These are phyloP conservation scores for Myochromella boudieri DNA, from an alignment of 768 basidiomycete species.

Conservation along the genomic window DNA sequence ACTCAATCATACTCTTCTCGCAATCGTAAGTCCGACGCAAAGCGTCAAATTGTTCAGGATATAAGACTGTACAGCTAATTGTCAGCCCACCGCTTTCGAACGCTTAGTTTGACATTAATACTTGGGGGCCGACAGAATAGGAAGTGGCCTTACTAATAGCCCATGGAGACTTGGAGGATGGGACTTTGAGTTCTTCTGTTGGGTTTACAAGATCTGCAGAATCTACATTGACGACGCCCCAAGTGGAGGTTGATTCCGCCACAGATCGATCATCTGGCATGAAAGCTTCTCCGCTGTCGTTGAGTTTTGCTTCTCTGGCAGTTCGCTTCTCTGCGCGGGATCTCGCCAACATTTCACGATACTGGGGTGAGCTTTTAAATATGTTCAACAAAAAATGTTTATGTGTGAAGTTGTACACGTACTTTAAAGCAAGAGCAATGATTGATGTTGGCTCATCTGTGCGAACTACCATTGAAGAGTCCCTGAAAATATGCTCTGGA, in stretches of 20 bases:
- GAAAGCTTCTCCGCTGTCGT: slow-evolving; percentile 77
- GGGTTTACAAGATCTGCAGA: slow-evolving; percentile 63
- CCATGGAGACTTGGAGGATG: slow-evolving; percentile 81
- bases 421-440: slow-evolving; percentile 93
- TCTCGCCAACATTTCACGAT: slow-evolving; percentile 75
- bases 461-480: slow-evolving; percentile 91
- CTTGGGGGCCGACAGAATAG: not conserved
- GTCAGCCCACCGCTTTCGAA: slow-evolving; percentile 89
- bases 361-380: slow-evolving; percentile 68
- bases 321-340: slow-evolving; percentile 78
- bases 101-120: slow-evolving; percentile 42
- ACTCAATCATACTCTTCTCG: slow-evolving; percentile 92
- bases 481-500: slow-evolving; percentile 91
- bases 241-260: slow-evolving; percentile 83
- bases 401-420: slow-evolving; percentile 22
- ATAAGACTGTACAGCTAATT: slow-evolving; percentile 92
- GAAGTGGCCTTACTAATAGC: slow-evolving; percentile 60
- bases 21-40: slow-evolving; percentile 91
- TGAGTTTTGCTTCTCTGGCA: slow-evolving; percentile 53
- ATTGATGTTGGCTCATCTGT: slow-evolving; percentile 98
- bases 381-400: slow-evolving; percentile 7
- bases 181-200: slow-evolving; percentile 72
- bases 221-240: slow-evolving; percentile 90
- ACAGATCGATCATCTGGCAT: slow-evolving; percentile 90
- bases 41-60: slow-evolving; percentile 96